A percentile compares a stretch with the other conserved stretches of the same genome.
These are phyloP conservation scores for Excoecaria agallocha DNA, from an alignment of 345 rosid species.

Conservation along the genomic window DNA sequence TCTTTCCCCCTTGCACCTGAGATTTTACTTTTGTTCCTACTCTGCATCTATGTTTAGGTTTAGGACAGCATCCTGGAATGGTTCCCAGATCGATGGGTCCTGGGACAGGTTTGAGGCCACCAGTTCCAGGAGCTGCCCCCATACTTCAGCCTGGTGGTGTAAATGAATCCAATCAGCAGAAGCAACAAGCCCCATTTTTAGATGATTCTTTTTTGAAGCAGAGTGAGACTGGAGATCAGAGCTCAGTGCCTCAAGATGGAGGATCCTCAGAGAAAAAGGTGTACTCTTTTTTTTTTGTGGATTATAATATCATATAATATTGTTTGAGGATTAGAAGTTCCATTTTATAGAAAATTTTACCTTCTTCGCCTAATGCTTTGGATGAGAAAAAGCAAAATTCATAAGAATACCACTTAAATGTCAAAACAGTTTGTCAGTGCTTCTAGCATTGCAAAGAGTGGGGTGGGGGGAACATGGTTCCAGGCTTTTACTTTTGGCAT, in stretches of 20 bases:
- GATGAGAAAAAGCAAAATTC: not conserved
- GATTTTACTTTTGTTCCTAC: constrained; percentile 20
- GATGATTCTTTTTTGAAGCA: constrained; percentile 63
- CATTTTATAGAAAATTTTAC: not conserved
- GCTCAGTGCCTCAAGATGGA: constrained; percentile 44
- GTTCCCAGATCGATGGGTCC: constrained; percentile 53
- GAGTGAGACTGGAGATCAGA: constrained; percentile 39
- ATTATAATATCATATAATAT: not conserved
- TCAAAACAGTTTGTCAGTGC: not conserved
- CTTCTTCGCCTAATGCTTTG: not conserved
- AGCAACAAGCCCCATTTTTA: constrained; percentile 40
- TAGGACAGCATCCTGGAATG: constrained; percentile 58
- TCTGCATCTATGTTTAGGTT: constrained; percentile 44
- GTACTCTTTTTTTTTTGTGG: constrained; percentile 12
- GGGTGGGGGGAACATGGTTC: not conserved
- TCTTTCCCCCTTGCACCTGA: constrained; percentile 22
- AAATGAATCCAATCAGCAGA: constrained; percentile 47
- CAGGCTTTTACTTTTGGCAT: not conserved
- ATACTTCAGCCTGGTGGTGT: constrained; percentile 42
- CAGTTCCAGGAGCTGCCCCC: constrained; percentile 45
- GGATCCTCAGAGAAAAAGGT: constrained; percentile 59
- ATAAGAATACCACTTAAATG: not conserved
- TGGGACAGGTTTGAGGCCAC: constrained; percentile 65
- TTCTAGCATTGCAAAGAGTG: constrained; percentile 3
- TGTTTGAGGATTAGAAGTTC: not conserved